Evolutionary conservation across 1,139 yeast species (phyloP), one percentile per base, ranked within the genome.

Genomic region (Suhomyces bribrorum): DNA sequence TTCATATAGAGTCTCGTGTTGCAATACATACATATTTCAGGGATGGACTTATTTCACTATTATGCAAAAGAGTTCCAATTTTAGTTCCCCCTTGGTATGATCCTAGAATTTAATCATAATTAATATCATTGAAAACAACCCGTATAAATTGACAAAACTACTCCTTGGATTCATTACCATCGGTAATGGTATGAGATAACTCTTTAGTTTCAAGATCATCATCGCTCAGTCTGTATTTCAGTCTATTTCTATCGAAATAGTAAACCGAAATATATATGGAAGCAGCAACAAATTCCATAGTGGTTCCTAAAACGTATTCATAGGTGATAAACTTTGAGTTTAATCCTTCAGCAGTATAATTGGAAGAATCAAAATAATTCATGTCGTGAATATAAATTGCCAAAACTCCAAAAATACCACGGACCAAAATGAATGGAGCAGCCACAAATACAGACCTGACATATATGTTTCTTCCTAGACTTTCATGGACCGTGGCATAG

Each of bases 201-300:
- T 20, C 23, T 8, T 8, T n/a, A 20, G 8, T 3, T 20, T 20
- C 23, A 8, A 4, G 23, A 20, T 20, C 23, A 4, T 20, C 4
- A n/a, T n/a, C n/a, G 11, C 4, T 20, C 11, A 8, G 23, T 20
- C 23, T 20, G 14, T 14, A 6, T 5, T 13, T 28, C 14, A 17
- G 22, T 14, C 18, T 13, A 14, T 14, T 18, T 14, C 18, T 17
- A 24, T 35, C 31, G 16, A 49, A 22, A 37, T 43, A 57, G 40
- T 48, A 56, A 14, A 42, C 46, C 7, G 50, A 41, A 25, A 61
- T 42, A 34, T 58, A 52, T 11, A 52, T 31, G 12, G 46, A 38
- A 1, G 64, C 67, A 12, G 59, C 47, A 5, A 64, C 40, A 36
- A 62, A 64, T 43, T 67, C 73, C 70, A 62, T 67, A 8, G 66